Evolutionary conservation across 2,329 filamentous ascomycete species (phyloP).

Genomic region (Leptographium wingfieldii): DNA sequence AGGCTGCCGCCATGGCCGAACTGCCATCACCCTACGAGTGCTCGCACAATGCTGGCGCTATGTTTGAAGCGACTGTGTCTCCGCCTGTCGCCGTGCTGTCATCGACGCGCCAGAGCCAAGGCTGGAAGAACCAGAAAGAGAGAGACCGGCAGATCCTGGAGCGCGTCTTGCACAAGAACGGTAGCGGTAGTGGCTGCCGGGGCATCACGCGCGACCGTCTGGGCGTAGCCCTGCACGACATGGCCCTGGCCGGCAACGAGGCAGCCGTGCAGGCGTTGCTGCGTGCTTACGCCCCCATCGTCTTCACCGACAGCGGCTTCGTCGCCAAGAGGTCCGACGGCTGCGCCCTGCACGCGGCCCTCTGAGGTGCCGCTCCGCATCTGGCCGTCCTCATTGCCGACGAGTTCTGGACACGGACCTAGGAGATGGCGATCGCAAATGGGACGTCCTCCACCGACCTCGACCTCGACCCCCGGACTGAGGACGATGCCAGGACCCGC

Average conservation of each 20-base stretch:
- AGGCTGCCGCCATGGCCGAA: not conserved
- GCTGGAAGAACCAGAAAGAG: not conserved
- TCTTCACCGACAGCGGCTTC: not conserved
- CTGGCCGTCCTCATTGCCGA: constrained; percentile 6
- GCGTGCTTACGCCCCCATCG: constrained; percentile 12
- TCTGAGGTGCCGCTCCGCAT: constrained; percentile 8
- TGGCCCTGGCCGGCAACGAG: constrained; percentile 8
- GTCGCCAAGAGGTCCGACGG: not conserved
- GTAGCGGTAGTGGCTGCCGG: not conserved
- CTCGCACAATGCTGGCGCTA: not conserved
- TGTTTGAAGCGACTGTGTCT: not conserved
- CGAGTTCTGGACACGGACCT: constrained; percentile 2
- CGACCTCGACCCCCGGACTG: not conserved
- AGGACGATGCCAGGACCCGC: not conserved
- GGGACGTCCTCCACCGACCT: not conserved
- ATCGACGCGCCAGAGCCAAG: not conserved
- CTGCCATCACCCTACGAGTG: not conserved
- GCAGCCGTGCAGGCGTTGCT: constrained; percentile 10
- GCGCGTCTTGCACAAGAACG: not conserved
- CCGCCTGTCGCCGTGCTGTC: not conserved
- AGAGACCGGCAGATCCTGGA: constrained; percentile 1
- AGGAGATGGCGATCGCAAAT: not conserved
- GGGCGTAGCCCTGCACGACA: constrained; percentile 5
- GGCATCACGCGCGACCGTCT: constrained; percentile 3
- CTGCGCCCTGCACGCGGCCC: constrained; percentile 11